These are phyloP conservation scores for Alternaria sp. DNA, from an alignment of 2,329 filamentous ascomycete genomes.

Conservation along the genomic window DNA sequence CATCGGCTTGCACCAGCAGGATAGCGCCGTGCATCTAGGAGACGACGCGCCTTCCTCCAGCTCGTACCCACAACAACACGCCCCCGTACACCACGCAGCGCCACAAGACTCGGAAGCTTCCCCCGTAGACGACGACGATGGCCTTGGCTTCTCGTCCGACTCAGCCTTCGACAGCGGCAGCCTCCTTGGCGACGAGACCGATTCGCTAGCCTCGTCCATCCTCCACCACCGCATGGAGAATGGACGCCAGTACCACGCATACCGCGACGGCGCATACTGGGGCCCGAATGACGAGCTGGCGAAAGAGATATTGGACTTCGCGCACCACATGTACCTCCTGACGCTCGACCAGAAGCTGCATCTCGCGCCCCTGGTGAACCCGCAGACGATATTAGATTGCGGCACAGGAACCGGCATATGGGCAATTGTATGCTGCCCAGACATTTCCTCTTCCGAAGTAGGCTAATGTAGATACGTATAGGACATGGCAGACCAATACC, in stretches of 20 bases:
- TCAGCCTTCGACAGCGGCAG: constrained; percentile 48
- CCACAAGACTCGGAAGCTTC: neutral
- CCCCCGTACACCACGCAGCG: neutral
- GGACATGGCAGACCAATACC: constrained; percentile 39
- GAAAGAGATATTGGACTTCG: constrained; percentile 54
- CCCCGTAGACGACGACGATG: constrained; percentile 4
- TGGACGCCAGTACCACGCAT: constrained; percentile 47
- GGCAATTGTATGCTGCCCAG: constrained; percentile 34
- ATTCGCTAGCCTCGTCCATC: constrained; percentile 45
- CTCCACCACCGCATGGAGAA: constrained; percentile 48
- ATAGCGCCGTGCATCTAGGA: constrained; percentile 31
- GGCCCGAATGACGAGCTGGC: constrained; percentile 54
- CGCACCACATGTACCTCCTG: constrained; percentile 49
- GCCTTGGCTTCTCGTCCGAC: constrained; percentile 33
- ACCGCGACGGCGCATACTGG: constrained; percentile 47
- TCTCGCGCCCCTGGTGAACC: constrained; percentile 42
- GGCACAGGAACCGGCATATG: constrained; percentile 49
- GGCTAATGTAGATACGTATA: too few species aligned
- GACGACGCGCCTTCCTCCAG: neutral
- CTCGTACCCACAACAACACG: constrained; percentile 6
- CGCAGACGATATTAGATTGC: constrained; percentile 41
- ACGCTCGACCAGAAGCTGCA: constrained; percentile 44
- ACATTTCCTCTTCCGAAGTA: too few species aligned
- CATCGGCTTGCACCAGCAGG: constrained; percentile 26
- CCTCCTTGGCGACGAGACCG: constrained; percentile 44